Base-by-base conservation (phyloP, 2,329 filamentous ascomycete genomes). In the Mycocentrospora acerina region DNA sequence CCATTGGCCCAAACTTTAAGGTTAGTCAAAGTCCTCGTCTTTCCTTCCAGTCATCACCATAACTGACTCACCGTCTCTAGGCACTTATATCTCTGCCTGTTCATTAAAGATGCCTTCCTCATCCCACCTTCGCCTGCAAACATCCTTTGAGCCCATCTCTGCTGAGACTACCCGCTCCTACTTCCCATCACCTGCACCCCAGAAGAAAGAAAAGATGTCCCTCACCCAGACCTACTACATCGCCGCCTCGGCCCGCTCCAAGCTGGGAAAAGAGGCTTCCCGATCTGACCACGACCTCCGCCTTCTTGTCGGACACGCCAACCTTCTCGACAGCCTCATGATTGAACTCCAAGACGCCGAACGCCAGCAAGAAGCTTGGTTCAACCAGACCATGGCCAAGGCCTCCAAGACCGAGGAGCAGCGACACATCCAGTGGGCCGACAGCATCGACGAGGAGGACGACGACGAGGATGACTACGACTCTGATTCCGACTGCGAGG, bases 211-310 rank as follows among this genome's bases (percentile, higher is more conserved):
- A 72, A 90, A 86, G 74, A 97, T 97, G 93, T 94, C 87, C 69
- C 86, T 97, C 75, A 94, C 91, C 18, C 90, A 96, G 74, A 97
- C 91, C 47, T 98, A 97, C 85, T 95, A 89, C 77, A 86, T 97
- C 61, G 93, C 93, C 68, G 90, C 95, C 79, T 91, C 90, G 72
- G 93, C 93, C 67, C 84, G 93, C 70, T 86, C 85, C 60, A 98
- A 98, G 89, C 90, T 98, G 65, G 90, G 90, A 53, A 81, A 80
- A 51, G 91, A 97, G 76, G 93, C 93, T 75, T 82, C 84, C 71
- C 85, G 86, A 62, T 78, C 88, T 60, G 91, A 97, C 68, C 93
- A 97, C 79, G 84, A 97, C 77, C 87, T 98, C 50, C 85, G 91
- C 66, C 82, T 94, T 30, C 86, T 98, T 45, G 93, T 98, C 59